Evolutionary conservation across 169 alveolate genomes (phyloP).

Genomic region (Cryptosporidium muris): DNA sequence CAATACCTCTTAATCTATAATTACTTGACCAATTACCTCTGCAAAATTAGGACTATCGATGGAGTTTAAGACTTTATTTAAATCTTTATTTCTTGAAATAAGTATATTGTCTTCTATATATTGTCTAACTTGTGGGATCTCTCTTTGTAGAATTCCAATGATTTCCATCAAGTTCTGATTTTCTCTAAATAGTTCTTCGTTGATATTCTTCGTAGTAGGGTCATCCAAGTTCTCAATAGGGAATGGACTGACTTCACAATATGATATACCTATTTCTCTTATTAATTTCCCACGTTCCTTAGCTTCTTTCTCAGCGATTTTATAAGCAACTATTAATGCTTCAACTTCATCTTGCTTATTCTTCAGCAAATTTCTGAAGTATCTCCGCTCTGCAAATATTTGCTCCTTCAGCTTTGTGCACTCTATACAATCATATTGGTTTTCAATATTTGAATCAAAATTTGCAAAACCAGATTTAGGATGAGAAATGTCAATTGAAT

Average conservation of each 20-base stretch:
- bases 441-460: neutral
- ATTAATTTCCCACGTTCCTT: neutral
- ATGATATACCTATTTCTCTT: neutral
- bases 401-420: constrained; percentile 41
- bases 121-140: constrained; percentile 21
- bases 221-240: neutral
- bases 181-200: neutral
- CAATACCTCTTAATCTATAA: constrained; percentile 17
- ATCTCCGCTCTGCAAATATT: constrained; percentile 16
- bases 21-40: neutral
- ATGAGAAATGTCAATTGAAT: neutral
- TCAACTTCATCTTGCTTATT: constrained; percentile 50
- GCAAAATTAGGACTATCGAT: neutral
- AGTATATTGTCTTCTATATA: constrained; percentile 31
- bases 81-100: neutral
- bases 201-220: neutral
- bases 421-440: constrained; percentile 30
- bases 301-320: constrained; percentile 21
- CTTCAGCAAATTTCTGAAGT: constrained; percentile 8
- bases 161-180: constrained; percentile 16
- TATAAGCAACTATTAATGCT: constrained; percentile 28
- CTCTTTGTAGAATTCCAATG: constrained; percentile 28
- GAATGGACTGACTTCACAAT: neutral
- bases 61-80: constrained; percentile 23
- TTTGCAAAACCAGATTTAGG: neutral